These are phyloP conservation scores for Saccharomyces hybrid DNA, from an alignment of 1,139 yeast species.

Conservation along the genomic window DNA sequence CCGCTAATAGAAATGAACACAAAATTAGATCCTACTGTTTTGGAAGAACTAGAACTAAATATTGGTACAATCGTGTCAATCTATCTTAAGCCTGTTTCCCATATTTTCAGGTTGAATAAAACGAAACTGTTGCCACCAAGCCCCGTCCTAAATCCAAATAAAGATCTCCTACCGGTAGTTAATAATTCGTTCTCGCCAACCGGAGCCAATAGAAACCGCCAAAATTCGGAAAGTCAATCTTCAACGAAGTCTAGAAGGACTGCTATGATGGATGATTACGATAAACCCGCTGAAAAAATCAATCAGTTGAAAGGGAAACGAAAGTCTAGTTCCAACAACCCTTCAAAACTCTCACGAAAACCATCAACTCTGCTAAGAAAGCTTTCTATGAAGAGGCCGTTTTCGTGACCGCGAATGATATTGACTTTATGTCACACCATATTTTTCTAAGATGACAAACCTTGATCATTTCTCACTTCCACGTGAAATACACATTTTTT, in stretches of 20 bases:
- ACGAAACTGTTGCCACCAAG: conserved; percentile 47
- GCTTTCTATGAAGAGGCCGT: conserved; percentile 14
- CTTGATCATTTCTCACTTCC: neutral
- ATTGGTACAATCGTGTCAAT: conserved; percentile 80
- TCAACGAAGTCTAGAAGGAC: conserved; percentile 3
- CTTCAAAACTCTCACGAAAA: conserved; percentile 30
- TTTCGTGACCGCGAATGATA: neutral
- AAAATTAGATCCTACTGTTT: conserved; percentile 55
- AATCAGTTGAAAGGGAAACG: conserved; percentile 31
- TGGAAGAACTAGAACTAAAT: conserved; percentile 76
- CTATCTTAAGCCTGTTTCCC: conserved; percentile 73
- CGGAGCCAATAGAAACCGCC: neutral
- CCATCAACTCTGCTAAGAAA: conserved; percentile 29
- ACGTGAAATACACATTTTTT: no score
- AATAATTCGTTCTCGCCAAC: conserved; percentile 3
- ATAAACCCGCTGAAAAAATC: conserved; percentile 34
- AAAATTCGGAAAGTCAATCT: conserved; percentile 1
- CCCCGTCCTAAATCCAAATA: conserved; percentile 46
- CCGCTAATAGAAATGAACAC: conserved; percentile 69
- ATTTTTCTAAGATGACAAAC: neutral
- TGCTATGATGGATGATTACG: conserved; percentile 32
- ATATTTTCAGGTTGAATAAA: conserved; percentile 65
- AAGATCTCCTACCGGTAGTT: conserved; percentile 13
- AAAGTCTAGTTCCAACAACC: conserved; percentile 26
- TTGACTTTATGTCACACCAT: no score